Evolutionary conservation across 2,329 filamentous ascomycete genomes (phyloP), one percentile per base, ranked within the genome.

Genomic region (Penicillium digitatum): DNA sequence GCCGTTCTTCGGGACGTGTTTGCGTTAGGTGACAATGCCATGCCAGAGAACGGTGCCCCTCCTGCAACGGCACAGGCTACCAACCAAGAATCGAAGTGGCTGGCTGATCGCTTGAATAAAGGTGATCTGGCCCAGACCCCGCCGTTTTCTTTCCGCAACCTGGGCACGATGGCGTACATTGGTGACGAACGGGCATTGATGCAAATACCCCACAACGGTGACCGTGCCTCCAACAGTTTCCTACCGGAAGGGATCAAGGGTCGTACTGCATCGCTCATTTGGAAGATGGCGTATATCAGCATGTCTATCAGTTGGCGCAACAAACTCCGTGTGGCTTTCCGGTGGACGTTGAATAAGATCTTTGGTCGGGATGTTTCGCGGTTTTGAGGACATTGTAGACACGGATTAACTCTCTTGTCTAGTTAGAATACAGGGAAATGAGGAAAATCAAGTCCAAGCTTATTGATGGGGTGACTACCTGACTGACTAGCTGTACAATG

Each of bases 31-130:
- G 83, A 85, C 69, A 84, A 82, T 59, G 81, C 80, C 0, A 76
- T 78, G 58, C 71, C 79, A 1, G 81, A 82, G 64, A 76, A 70
- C 3, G 79, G 78, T 1, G 67, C 73, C 0, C 81, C 75, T 1
- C 82, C 82, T 0, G 81, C 82, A 0, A 85, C 82, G 0, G 82
- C 82, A 2, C 82, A 84, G 66, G 82, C 83, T 0, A 81, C 82
- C 0, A 77, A 75, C 16, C 83, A 85, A 63, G 81, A 85, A 65
- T 82, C 82, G 0, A 73, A 75, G 24, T 85, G 82, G 82, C 74
- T 86, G 0, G 80, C 79, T 0, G 78, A 78, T 50, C 74, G 75
- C 1, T 66, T 85, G 26, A 85, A 85, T 64, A 76, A 78, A 38
- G 69, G 69, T n/a, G 76, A 82, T 39, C 52, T 73, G 1, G 56